Evolutionary conservation across 2,329 filamentous ascomycete species (phyloP), one percentile per base, ranked within the genome.

Genomic region (Talaromyces sp.): DNA sequence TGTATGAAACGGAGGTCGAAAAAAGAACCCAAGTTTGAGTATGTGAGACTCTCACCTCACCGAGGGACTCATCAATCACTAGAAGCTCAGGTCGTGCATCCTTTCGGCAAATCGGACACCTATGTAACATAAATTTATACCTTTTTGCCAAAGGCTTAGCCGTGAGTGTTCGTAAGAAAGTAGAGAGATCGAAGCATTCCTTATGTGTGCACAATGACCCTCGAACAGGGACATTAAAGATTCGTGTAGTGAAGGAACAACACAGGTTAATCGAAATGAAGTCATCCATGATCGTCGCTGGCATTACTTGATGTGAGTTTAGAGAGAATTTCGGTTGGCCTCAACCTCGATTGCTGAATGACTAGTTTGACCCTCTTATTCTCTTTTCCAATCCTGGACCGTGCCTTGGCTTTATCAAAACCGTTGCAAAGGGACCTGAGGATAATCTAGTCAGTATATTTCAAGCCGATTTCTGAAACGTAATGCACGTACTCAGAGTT

Each of bases 111-210:
- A 96, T 84, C 0, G 93, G 93, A 66, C 94, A 97, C 21, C 50
- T 33, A n/a, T n/a, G n/a, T n/a, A 15, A 53, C 10, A 35, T 58
- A 58, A 15, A 39, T 31, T 28, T 35, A 13, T 40, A 37, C 62
- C 82, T 87, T 92, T 92, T 97, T 56, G 80, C 79, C 39, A 69
- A 65, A 51, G 70, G 55, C 40, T 70, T 74, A 25, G 69, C 73
- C 19, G 64, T 69, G 15, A 89, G 84, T 5, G 87, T 89, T 11
- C 78, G 72, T 8, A 97, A 81, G 77, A 90, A 97, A 0, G 84
- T 92, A 19, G 88, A 82, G 7, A 97, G 83, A 69, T 97, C 93
- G 69, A 97, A 97, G 69, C 91, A 96, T 68, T 97, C 90, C 36
- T 87, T 77, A 69, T 99, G 93, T 22, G 77, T 76, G 70, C 94